Conservation (phyloP, 768 basidiomycete species). For the Lactarius deliciosus region DNA sequence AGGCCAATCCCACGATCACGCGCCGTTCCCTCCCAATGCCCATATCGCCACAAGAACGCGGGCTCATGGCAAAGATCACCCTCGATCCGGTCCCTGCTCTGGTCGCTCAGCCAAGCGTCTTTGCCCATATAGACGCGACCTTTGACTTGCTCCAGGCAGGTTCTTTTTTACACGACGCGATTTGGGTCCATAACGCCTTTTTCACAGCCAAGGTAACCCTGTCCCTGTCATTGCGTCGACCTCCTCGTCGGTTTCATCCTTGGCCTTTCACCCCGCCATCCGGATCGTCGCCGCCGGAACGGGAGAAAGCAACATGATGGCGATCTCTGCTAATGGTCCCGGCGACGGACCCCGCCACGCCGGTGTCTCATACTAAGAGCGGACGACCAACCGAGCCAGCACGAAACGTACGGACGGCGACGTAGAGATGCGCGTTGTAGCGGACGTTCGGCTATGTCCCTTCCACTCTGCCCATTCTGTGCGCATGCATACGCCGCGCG, state of each 20-base stretch:
- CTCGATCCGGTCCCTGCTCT: constrained; percentile 5
- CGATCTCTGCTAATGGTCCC: background rate
- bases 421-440: background rate
- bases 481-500: constrained; percentile 8
- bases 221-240: background rate
- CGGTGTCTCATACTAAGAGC: no score
- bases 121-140: background rate
- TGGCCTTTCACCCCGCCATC: constrained; percentile 10
- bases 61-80: constrained; percentile 26
- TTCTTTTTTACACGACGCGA: background rate
- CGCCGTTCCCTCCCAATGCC: background rate
- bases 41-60: constrained; percentile 21
- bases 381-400: background rate
- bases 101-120: background rate
- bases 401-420: background rate
- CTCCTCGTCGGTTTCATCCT: constrained; percentile 5
- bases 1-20: no score
- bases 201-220: background rate
- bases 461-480: background rate
- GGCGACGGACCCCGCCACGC: background rate
- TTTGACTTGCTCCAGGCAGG: background rate
- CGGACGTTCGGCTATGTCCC: constrained; percentile 10
- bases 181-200: no score
- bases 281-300: background rate
- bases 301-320: no score